phyloP scores from a whole-genome alignment of 768 basidiomycete genomes.

The Agrocybe praecox region DNA sequence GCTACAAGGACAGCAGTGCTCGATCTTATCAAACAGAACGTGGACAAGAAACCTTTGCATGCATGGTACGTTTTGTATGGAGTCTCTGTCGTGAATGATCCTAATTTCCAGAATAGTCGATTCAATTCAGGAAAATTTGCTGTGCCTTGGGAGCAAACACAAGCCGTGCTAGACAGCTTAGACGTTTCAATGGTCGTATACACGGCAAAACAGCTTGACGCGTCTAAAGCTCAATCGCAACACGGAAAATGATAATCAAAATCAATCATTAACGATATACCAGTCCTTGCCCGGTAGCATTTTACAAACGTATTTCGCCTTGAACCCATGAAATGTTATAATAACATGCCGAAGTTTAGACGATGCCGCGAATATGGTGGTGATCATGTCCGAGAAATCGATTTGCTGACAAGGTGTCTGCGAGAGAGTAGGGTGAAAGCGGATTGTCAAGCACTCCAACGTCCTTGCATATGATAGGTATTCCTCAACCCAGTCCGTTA shows the following conservation, averaged over 20 bases:
- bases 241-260: background rate
- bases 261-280: slow-evolving; percentile 23
- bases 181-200: slow-evolving; percentile 37
- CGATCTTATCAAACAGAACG: slow-evolving; percentile 37
- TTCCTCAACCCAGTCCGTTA: slow-evolving; percentile 24
- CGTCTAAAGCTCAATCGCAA: background rate
- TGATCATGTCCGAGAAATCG: slow-evolving; percentile 27
- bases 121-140: slow-evolving; percentile 47
- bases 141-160: slow-evolving; percentile 43
- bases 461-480: slow-evolving; percentile 17
- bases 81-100: background rate
- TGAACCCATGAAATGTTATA: slow-evolving; percentile 20
- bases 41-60: slow-evolving; percentile 32
- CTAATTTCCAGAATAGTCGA: slow-evolving; percentile 26
- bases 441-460: slow-evolving; percentile 20
- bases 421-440: slow-evolving; percentile 21
- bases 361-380: slow-evolving; percentile 23
- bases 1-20: slow-evolving; percentile 34
- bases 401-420: slow-evolving; percentile 20
- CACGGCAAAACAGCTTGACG: slow-evolving; percentile 10
- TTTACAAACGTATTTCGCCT: slow-evolving; percentile 26
- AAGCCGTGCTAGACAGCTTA: slow-evolving; percentile 32
- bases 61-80: slow-evolving; percentile 35
- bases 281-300: slow-evolving; percentile 20
- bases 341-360: slow-evolving; percentile 17